These are phyloP conservation scores for Acanthamoeba triangularis DNA, from an alignment of 208 protist species.

Conservation along the genomic window DNA sequence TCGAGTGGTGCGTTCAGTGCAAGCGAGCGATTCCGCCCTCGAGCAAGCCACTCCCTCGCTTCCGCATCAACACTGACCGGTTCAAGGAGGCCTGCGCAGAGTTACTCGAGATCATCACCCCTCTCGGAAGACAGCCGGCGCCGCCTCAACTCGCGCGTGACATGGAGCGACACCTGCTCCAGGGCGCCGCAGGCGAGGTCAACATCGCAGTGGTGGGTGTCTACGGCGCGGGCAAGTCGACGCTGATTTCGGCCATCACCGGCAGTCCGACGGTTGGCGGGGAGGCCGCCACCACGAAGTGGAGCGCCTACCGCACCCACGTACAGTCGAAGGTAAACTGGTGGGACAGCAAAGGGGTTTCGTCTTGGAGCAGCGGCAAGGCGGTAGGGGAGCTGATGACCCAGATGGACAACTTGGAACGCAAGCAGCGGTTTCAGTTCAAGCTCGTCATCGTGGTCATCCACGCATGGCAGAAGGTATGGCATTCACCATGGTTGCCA, in stretches of 20 bases:
- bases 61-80: neutral
- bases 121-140: neutral
- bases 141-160: neutral
- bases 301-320: neutral
- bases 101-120: neutral
- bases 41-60: neutral
- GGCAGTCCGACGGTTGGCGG: neutral
- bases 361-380: neutral
- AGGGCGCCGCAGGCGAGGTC: neutral
- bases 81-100: neutral
- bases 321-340: neutral
- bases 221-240: neutral
- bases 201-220: neutral
- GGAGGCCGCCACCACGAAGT: neutral
- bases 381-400: neutral
- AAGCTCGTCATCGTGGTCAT: neutral
- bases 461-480: neutral
- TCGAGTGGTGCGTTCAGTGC: neutral
- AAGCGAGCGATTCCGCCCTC: too few species aligned
- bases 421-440: neutral
- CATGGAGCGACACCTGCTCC: neutral
- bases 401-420: neutral
- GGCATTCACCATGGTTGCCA: too few species aligned
- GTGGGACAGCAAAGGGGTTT: neutral
- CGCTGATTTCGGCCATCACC: neutral